Evolutionary conservation across 208 protist species (phyloP), one percentile per base, ranked within the genome.

Genomic region (Porcisia deanei): DNA sequence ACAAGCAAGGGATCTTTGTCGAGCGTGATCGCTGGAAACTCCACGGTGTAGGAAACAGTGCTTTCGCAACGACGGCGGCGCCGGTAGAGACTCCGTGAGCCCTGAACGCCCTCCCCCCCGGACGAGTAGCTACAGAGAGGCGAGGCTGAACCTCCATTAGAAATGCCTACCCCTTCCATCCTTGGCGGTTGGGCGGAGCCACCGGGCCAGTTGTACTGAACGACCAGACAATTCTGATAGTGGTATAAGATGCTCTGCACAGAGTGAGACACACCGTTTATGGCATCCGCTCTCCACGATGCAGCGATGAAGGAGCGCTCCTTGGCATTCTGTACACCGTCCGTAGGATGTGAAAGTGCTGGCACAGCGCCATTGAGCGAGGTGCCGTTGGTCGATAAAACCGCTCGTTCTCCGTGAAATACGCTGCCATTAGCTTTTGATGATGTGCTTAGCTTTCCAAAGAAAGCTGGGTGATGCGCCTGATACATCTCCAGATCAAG

Each of bases 1-100:
- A 82, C 71, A 20, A 88, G 71, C n/a, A 95, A 75, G 0, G 85
- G 85, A 43, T 92, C 73, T 25, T 83, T 69, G 7, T 85, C 80
- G 12, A 76, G 76, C 14, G 81, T 58, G 2, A 91, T 43, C 34
- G 59, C 82, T 2, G 88, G 86, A 68, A 91, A 85, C 8, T 75
- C 65, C 30, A 92, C 53, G 1, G 79, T 68, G 52, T 68, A 76
- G 16, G 75, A 70, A 20, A 82, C 34, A 6, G 68, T 80, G 16
- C 73, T 66, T 53, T 90, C 86, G 47, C 80, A 90, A 18, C 83
- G 82, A 0, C 81, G 82, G 18, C 83, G 72, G 45, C 77, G 71
- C 2, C 71, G 72, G 25, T 65, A 12, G 22, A 41, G 53, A 73
- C 54, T 63, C 54, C 64, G 10, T 34, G 41, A 25, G 55, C 65